Base-by-base conservation (phyloP, 2,329 filamentous ascomycete species). In the Monosporascus sp. region DNA sequence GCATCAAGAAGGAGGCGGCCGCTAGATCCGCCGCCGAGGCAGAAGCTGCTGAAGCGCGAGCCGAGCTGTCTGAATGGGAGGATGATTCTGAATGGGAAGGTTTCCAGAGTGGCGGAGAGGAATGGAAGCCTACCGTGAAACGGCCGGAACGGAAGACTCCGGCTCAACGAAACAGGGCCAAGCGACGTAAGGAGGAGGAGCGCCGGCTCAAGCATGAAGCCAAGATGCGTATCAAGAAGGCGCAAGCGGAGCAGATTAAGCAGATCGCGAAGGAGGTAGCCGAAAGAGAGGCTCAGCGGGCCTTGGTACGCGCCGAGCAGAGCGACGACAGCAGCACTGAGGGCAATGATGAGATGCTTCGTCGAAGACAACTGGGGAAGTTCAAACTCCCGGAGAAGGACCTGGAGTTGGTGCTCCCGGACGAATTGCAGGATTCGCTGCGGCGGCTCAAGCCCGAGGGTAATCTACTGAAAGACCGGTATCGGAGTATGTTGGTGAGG, bases 81-180 rank as follows among this genome's bases (percentile, higher is more conserved):
- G 89, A 93, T 63, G 92, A 96, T 67, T 94, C 89, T 47, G 91
- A 89, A 16, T 97, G 91, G 91, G 93, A 92, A 70, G 89, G 89
- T 0, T 84, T 91, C 60, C 87, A 96, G 74, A 96, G 90, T 67
- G 91, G 90, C 52, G 82, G 80, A 9, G 87, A 91, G 61, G 87
- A 89, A 57, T 75, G 81, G 66, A 72, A 65, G 31, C 58, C 85
- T 51, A 85, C 82, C 64, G 81, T 82, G 56, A 96, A 96, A 75
- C 79, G 86, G 55, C 87, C 89, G 3, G 82, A 89, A 71, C 81
- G 93, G 64, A 97, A 97, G 77, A 95, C 91, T 2, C 88, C 86
- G 49, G 79, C 84, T 1, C 89, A 97, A 72, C 80, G 91, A 57
- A 97, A 97, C 74, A 91, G 87, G 69, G 86, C 89, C 65, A 91